A percentile compares a stretch with the other conserved stretches of the same genome.
Evolutionary conservation across 2,329 filamentous ascomycete genomes (phyloP).

Genomic region (Parafenestella ontariensis): DNA sequence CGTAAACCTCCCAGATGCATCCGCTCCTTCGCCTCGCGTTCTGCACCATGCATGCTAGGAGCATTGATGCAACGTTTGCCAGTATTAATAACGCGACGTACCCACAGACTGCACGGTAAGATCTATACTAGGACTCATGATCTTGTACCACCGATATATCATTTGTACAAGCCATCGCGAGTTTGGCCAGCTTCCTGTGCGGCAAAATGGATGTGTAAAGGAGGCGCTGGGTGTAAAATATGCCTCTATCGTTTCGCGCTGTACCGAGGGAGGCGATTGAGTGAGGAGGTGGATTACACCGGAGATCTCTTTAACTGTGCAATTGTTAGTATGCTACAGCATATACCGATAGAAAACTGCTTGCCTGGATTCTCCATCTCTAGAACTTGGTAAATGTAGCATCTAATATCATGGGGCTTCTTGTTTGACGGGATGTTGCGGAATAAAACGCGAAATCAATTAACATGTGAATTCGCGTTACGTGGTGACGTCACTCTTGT

Average conservation of each 20-base stretch:
- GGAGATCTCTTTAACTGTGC: constrained; percentile 64
- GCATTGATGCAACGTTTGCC: not conserved
- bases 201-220: constrained; percentile 81
- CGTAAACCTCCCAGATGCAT: no score
- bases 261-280: constrained; percentile 70
- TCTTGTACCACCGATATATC: constrained; percentile 78
- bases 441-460: not conserved
- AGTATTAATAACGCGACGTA: constrained; percentile 36
- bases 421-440: not conserved
- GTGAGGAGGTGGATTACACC: constrained; percentile 72
- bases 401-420: not conserved
- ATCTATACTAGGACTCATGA: constrained; percentile 76
- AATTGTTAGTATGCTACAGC: not conserved
- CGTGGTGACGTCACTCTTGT: constrained; percentile 15
- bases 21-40: no score
- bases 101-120: constrained; percentile 69
- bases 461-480: constrained; percentile 9
- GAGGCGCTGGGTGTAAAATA: constrained; percentile 77
- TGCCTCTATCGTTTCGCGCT: constrained; percentile 69
- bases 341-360: not conserved
- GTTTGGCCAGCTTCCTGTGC: constrained; percentile 64
- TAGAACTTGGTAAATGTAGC: not conserved
- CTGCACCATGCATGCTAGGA: no score
- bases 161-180: constrained; percentile 71
- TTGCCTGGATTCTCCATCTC: constrained; percentile 41